Conservation (phyloP, 2,329 filamentous ascomycete species). For the Penicillium sclerotiorum region DNA sequence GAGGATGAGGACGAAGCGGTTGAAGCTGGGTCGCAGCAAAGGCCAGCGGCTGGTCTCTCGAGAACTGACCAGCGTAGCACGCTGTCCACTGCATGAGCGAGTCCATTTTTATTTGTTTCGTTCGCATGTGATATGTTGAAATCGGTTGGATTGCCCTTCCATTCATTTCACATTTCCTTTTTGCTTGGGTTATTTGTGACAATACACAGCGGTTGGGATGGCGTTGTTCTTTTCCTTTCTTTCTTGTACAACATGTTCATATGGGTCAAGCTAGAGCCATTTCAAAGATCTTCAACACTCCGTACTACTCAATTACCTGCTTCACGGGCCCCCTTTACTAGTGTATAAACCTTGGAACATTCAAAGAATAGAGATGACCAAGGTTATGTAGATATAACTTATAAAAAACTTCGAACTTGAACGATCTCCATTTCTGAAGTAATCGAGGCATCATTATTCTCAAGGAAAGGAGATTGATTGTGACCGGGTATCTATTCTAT, state of each 20-base stretch:
- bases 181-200: too few relatives aligned
- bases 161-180: neutral
- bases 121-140: conserved; percentile 1
- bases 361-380: too few relatives aligned
- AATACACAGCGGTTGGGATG: conserved; percentile 27
- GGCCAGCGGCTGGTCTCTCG: neutral
- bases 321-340: too few relatives aligned
- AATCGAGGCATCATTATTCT: too few relatives aligned
- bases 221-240: conserved; percentile 19
- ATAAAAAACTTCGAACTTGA: too few relatives aligned
- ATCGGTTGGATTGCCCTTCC: too few relatives aligned
- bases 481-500: conserved; percentile 20
- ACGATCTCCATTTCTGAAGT: too few relatives aligned
- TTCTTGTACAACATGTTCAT: conserved; percentile 25
- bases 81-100: conserved; percentile 22
- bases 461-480: conserved; percentile 10
- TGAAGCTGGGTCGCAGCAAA: neutral
- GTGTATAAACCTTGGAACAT: too few relatives aligned
- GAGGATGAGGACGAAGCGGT: conserved; percentile 52
- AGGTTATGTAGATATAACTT: too few relatives aligned
- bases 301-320: too few relatives aligned
- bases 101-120: neutral
- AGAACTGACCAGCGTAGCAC: conserved; percentile 8
- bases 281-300: too few relatives aligned
- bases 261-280: neutral